phyloP scores from a whole-genome alignment of 169 alveolate species.

The Plasmodium knowlesi region DNA sequence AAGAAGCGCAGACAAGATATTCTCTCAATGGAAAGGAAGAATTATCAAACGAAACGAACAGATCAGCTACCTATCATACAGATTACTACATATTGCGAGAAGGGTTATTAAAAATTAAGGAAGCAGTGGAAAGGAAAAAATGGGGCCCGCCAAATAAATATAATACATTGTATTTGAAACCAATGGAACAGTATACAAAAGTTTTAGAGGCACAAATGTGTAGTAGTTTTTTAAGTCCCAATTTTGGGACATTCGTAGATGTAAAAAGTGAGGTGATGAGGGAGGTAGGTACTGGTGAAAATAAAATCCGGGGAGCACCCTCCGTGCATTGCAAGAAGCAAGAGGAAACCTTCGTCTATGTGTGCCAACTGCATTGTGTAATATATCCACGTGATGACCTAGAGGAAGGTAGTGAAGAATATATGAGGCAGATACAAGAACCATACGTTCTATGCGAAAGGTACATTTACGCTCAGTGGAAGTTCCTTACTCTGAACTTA shows the following conservation, averaged over 20 bases:
- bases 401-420: background rate
- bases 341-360: background rate
- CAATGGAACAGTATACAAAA: background rate
- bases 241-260: background rate
- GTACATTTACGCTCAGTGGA: background rate
- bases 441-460: background rate
- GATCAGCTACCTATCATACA: background rate
- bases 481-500: background rate
- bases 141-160: background rate
- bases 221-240: background rate
- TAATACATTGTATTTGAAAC: background rate
- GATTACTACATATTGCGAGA: background rate
- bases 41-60: background rate
- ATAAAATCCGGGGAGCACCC: background rate
- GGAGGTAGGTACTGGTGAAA: background rate
- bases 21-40: background rate
- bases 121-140: background rate
- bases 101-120: background rate
- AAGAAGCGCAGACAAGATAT: background rate
- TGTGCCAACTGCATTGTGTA: constrained; percentile 32
- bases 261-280: background rate
- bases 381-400: background rate
- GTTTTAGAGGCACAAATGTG: background rate
- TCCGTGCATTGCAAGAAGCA: background rate
- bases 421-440: background rate